Base-by-base conservation (phyloP, 2,329 filamentous ascomycete species). In the Botryosphaeria agaves region DNA sequence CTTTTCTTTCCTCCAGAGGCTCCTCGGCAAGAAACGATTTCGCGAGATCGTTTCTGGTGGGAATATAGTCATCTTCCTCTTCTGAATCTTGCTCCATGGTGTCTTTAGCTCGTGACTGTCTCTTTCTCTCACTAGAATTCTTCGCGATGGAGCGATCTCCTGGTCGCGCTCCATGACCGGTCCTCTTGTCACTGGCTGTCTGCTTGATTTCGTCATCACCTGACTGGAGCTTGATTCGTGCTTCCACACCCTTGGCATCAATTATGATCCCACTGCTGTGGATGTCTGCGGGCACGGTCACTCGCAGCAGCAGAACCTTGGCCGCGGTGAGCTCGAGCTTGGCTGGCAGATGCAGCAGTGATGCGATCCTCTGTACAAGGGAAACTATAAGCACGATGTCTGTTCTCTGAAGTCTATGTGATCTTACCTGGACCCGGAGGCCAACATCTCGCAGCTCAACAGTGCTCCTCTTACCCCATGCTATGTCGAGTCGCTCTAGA, bases 381-480 rank as follows among this genome's bases (percentile, higher is more conserved):
- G n/a, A n/a, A n/a, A n/a, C n/a, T n/a, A n/a, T n/a, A n/a, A n/a
- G n/a, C n/a, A n/a, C n/a, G n/a, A n/a, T n/a, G n/a, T n/a, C 20
- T 31, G 18, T 30, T 30, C 14, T 14, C 16, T 21, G 16, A 25
- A 23, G n/a, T 34, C 7, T 29, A 27, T 25, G 24, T 17, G 15
- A 30, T 52, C 62, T 43, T 61, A 81, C 83, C 63, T 82, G 69
- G 35, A 85, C 57, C 48, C 76, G 78, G 38, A 94, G 60, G 2
- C 78, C 82, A 34, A 94, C 77, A 64, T 95, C 78, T 42, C 76
- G 73, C 42, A 94, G 75, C 52, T 93, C 85, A 26, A 94, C 67
- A 1, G 79, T 76, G 24, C 77, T 89, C 40, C 76, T 76, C 51
- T 76, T 75, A 19, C 89, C 89, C 55, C 82, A 70, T 27, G 74